A percentile compares a stretch with the other conserved stretches of the same genome.
These are phyloP conservation scores for Pseudotsuga menziesii DNA, from an alignment of 75 land plant genomes.

Conservation along the genomic window DNA sequence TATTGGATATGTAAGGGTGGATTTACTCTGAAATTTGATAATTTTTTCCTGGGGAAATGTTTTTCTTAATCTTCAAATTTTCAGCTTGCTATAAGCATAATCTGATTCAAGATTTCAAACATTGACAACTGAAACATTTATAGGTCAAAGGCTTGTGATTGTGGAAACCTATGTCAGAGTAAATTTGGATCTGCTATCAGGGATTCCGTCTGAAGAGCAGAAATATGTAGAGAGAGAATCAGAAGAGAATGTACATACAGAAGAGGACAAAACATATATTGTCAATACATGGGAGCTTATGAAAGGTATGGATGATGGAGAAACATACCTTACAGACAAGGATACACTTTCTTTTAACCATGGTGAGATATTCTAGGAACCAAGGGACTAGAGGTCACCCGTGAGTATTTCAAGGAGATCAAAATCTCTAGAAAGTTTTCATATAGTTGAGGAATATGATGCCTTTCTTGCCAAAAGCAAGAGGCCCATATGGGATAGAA, in stretches of 20 bases:
- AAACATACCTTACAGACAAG: not conserved
- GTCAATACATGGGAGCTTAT: constrained; percentile 9
- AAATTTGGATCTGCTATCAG: not conserved
- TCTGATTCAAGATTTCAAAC: not conserved
- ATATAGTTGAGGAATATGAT: not conserved
- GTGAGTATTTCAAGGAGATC: not conserved
- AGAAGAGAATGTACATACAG: not conserved
- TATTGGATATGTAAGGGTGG: no score
- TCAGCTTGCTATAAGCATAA: not conserved
- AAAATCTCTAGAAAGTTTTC: not conserved
- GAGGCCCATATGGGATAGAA: not conserved
- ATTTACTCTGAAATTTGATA: no score
- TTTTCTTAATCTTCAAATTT: not conserved
- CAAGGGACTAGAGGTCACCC: not conserved
- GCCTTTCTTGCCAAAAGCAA: not conserved
- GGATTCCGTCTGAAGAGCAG: not conserved
- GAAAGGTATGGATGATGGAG: not conserved
- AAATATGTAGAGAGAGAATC: not conserved
- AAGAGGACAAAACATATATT: not conserved
- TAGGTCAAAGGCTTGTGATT: not conserved
- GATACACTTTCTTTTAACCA: no score
- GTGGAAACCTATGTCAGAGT: not conserved
- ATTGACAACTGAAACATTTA: not conserved
- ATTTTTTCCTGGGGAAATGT: no score
- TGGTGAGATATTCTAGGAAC: no score